Conservation (phyloP, 2,329 filamentous ascomycete genomes). For the Gnomoniopsis sp. region DNA sequence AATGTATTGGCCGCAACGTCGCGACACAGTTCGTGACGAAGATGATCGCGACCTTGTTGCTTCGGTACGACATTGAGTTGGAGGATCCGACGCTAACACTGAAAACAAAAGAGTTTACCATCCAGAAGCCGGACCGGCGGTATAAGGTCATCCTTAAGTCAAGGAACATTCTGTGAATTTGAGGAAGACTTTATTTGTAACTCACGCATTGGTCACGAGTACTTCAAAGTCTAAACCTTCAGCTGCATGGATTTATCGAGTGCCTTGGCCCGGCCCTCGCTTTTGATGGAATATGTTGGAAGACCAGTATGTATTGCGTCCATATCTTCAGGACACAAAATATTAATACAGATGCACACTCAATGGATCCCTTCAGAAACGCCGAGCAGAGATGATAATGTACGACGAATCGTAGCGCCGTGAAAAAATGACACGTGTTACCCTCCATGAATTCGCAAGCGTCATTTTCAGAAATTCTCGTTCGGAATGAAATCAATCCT, state of each 20-base stretch:
- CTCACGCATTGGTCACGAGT: no score
- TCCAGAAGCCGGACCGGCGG: background rate
- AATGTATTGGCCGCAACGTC: background rate
- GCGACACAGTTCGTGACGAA: background rate
- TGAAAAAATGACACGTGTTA: background rate
- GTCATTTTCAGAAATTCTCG: background rate
- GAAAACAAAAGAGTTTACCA: background rate
- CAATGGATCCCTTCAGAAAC: background rate
- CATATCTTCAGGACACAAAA: no score
- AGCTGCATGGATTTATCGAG: no score
- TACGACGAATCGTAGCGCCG: background rate
- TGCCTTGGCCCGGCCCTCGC: no score
- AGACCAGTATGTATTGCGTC: no score
- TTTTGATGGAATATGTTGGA: no score
- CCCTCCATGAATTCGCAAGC: background rate
- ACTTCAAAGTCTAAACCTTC: no score
- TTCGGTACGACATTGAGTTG: background rate
- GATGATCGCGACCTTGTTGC: background rate
- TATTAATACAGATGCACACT: background rate
- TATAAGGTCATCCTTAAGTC: background rate
- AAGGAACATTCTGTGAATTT: no score
- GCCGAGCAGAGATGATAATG: background rate
- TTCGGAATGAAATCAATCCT: background rate
- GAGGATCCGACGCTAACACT: background rate
- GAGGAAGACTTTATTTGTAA: no score